These are phyloP conservation scores for Blastobotrys capitulatus DNA, from an alignment of 1,139 yeast genomes.

Conservation along the genomic window DNA sequence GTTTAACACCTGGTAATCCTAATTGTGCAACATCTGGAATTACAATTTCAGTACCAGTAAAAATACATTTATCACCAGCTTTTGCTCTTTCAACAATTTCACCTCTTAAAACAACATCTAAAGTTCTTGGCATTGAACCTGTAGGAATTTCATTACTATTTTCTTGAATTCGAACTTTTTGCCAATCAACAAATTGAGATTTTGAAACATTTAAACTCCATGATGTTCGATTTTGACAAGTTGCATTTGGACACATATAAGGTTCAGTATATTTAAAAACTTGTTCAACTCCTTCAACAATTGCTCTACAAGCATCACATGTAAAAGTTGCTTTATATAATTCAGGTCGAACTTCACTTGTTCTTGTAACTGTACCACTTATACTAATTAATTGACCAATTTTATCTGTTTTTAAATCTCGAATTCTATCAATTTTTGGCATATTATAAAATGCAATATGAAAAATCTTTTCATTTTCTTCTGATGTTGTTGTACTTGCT, in stretches of 20 bases:
- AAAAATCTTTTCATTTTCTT: constrained; percentile 66
- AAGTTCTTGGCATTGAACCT: constrained; percentile 97
- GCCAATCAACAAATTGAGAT: constrained; percentile 95
- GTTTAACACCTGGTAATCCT: constrained; percentile 95
- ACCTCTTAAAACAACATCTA: constrained; percentile 89
- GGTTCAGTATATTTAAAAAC: constrained; percentile 94
- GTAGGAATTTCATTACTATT: constrained; percentile 95
- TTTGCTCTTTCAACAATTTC: constrained; percentile 95
- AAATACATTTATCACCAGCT: constrained; percentile 95
- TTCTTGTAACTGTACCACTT: constrained; percentile 93
- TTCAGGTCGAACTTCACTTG: constrained; percentile 97
- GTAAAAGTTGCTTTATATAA: constrained; percentile 80
- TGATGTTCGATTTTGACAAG: constrained; percentile 79
- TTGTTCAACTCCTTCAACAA: constrained; percentile 88
- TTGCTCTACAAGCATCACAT: constrained; percentile 83
- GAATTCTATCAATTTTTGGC: constrained; percentile 75
- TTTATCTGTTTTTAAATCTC: constrained; percentile 85
- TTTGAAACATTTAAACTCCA: constrained; percentile 83
- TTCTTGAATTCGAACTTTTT: constrained; percentile 91
- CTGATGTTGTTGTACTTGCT: constrained; percentile 28
- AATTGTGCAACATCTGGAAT: constrained; percentile 93
- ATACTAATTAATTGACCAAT: constrained; percentile 82
- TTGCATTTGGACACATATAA: constrained; percentile 78
- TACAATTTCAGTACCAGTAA: constrained; percentile 94
- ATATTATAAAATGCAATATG: constrained; percentile 87